Evolutionary conservation across 257 asterid species (phyloP).

Genomic region (Gentiana macrophylla): DNA sequence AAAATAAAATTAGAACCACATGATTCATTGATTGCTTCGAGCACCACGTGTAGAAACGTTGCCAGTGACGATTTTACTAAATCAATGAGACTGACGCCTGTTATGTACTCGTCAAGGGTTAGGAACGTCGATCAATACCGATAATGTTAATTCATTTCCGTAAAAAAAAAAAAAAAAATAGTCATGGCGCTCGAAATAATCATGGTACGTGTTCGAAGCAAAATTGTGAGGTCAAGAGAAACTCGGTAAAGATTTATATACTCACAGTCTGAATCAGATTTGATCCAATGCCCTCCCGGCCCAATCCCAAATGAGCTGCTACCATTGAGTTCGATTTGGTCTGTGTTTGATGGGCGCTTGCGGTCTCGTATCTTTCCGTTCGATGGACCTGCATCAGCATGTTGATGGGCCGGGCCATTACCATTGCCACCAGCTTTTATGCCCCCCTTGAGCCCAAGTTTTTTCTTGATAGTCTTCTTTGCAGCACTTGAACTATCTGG

Average conservation of each 20-base stretch:
- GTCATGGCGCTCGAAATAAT: neutral
- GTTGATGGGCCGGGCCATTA: constrained; percentile 12
- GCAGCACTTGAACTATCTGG: constrained; percentile 52
- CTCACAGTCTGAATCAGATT: constrained; percentile 94
- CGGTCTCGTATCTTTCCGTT: constrained; percentile 28
- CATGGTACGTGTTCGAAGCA: neutral
- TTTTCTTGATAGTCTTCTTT: constrained; percentile 24
- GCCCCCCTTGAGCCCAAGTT: constrained; percentile 31
- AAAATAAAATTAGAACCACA: neutral
- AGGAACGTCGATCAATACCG: no score
- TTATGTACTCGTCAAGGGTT: no score
- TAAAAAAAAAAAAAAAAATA: neutral
- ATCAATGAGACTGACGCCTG: no score
- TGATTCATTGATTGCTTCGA: no score
- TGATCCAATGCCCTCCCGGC: constrained; percentile 72
- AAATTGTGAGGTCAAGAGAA: neutral
- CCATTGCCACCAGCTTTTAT: constrained; percentile 7
- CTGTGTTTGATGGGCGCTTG: constrained; percentile 36
- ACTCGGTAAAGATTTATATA: constrained; percentile 2
- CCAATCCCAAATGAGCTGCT: constrained; percentile 36
- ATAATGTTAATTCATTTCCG: no score
- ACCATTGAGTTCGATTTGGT: constrained; percentile 22
- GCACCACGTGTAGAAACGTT: no score
- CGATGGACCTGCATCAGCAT: constrained; percentile 33
- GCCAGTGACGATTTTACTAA: no score